These are phyloP conservation scores for Aureococcus anophagefferens DNA, from an alignment of 108 stramenopile genomes.

Conservation along the genomic window DNA sequence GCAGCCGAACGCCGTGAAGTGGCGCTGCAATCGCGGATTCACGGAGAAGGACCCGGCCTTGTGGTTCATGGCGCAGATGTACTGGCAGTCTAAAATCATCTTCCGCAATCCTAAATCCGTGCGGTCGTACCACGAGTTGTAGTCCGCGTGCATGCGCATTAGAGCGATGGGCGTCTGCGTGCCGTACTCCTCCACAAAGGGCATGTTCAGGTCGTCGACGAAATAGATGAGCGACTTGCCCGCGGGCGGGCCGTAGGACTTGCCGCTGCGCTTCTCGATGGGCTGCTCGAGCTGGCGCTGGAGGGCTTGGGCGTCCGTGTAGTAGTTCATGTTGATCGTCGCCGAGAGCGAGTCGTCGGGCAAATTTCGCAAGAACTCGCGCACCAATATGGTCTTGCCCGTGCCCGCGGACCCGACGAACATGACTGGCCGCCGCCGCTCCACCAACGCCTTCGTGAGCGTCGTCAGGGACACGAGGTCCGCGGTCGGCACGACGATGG, in stretches of 20 bases:
- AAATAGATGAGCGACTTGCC: constrained; percentile 24
- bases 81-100: constrained; percentile 24
- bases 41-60: constrained; percentile 28
- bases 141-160: constrained; percentile 27
- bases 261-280: constrained; percentile 38
- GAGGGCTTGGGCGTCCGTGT: constrained; percentile 28
- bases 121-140: constrained; percentile 34
- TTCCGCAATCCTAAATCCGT: constrained; percentile 26
- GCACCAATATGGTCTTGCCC: constrained; percentile 33
- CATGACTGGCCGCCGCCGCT: constrained; percentile 18
- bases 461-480: constrained; percentile 22
- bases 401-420: constrained; percentile 36
- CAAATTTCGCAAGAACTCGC: constrained; percentile 22
- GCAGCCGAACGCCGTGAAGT: constrained; percentile 26
- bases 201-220: constrained; percentile 39
- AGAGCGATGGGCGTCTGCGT: constrained; percentile 39
- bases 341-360: not conserved
- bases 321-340: constrained; percentile 43
- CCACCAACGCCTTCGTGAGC: constrained; percentile 10
- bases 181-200: constrained; percentile 36
- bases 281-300: constrained; percentile 35
- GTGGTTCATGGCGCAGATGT: constrained; percentile 30
- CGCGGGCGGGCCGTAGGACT: constrained; percentile 31
- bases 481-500: constrained; percentile 27
- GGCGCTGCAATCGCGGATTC: constrained; percentile 31